Evolutionary conservation across 805 yeast species (phyloP).

Genomic region (Yarrowia deformans): DNA sequence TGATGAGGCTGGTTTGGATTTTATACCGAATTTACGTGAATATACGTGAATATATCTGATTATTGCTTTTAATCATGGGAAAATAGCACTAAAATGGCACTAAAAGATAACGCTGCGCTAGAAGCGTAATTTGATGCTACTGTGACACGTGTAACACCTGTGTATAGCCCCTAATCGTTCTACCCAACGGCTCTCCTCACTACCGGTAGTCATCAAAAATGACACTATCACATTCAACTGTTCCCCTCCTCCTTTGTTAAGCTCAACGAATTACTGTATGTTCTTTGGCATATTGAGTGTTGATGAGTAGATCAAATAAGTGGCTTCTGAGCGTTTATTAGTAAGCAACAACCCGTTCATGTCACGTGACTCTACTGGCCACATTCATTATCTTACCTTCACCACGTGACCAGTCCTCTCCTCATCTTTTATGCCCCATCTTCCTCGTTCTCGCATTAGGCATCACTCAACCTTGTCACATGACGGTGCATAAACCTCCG

Average conservation of each 20-base stretch:
- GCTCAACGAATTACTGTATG: no score
- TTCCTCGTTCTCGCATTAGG: no score
- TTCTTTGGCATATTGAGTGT: no score
- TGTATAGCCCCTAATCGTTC: no score
- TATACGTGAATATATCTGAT: background rate
- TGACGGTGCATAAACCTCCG: constrained; percentile 13
- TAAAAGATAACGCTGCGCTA: no score
- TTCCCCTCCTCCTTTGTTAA: background rate
- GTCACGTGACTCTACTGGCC: background rate
- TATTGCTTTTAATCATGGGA: no score
- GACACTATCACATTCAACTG: constrained; percentile 27
- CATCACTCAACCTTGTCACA: background rate
- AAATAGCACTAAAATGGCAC: background rate
- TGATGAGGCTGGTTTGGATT: background rate
- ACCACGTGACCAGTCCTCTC: no score
- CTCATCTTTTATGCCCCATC: background rate
- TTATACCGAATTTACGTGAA: background rate
- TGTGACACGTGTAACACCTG: no score
- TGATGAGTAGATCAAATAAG: no score
- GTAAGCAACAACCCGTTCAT: background rate
- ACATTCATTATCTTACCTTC: no score
- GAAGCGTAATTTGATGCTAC: no score
- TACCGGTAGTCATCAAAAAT: constrained; percentile 6
- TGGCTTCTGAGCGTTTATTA: no score
- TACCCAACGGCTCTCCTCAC: background rate